Evolutionary conservation across 768 basidiomycete genomes (phyloP).

Genomic region (Calocybe indica): DNA sequence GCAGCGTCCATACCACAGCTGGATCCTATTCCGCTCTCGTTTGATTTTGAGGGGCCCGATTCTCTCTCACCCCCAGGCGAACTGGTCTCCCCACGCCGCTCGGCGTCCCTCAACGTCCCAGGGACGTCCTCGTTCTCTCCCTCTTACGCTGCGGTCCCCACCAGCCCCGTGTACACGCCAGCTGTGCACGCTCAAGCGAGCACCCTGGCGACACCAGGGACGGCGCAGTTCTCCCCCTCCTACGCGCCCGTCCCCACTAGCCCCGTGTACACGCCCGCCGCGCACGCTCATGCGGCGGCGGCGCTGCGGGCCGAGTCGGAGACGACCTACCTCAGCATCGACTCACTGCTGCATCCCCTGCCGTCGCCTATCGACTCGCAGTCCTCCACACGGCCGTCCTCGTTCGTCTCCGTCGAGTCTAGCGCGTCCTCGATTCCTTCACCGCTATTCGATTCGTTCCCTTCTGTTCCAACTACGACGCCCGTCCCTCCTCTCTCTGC

Average conservation of each 20-base stretch:
- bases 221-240: slow-evolving; percentile 3
- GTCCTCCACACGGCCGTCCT: slow-evolving; percentile 25
- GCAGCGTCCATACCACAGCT: slow-evolving; percentile 11
- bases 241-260: slow-evolving; percentile 7
- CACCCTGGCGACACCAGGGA: neutral
- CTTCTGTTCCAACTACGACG: slow-evolving; percentile 53
- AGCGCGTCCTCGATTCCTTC: slow-evolving; percentile 33
- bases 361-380: slow-evolving; percentile 11
- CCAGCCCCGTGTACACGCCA: neutral
- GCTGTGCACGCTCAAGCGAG: neutral
- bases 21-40: slow-evolving; percentile 13
- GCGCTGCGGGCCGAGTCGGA: neutral
- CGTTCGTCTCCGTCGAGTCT: slow-evolving; percentile 43
- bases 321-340: slow-evolving; percentile 1
- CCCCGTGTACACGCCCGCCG: slow-evolving; percentile 12
- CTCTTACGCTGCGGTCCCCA: neutral
- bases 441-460: slow-evolving; percentile 62
- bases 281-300: slow-evolving; percentile 6
- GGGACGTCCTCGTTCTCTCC: neutral
- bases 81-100: slow-evolving; percentile 8
- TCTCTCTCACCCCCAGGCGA: slow-evolving; percentile 11
- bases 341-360: slow-evolving; percentile 6
- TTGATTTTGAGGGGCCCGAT: slow-evolving; percentile 12
- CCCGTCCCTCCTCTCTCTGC: slow-evolving; percentile 18
- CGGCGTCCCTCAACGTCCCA: neutral